A percentile compares a stretch with the other conserved stretches of the same genome.
These are phyloP conservation scores for Pulveroboletus sp. DNA, from an alignment of 768 basidiomycete species.

Conservation along the genomic window DNA sequence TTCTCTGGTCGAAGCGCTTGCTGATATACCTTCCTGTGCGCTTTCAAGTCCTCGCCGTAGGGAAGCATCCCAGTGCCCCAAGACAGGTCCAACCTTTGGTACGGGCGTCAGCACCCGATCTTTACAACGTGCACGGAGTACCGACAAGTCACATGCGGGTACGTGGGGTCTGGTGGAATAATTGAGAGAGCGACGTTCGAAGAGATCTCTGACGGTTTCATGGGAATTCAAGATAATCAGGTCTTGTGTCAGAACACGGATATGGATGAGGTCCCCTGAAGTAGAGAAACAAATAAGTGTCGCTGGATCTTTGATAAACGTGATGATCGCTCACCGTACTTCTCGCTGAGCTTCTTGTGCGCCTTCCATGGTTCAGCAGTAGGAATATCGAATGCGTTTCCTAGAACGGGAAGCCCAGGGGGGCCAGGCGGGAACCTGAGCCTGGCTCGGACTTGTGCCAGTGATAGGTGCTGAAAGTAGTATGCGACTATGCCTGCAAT, in stretches of 20 bases:
- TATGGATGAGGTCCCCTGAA: constrained; percentile 5
- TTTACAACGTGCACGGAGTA: background rate
- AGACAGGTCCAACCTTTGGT: constrained; percentile 2
- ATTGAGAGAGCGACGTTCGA: constrained; percentile 4
- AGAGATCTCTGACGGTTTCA: constrained; percentile 4
- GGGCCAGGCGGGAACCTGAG: background rate
- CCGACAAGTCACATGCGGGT: constrained; percentile 2
- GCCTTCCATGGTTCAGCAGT: background rate
- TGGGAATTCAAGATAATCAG: constrained; percentile 9
- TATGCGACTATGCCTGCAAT: background rate
- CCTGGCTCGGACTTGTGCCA: no score
- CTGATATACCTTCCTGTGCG: background rate
- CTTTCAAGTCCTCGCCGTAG: constrained; percentile 5
- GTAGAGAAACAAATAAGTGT: no score
- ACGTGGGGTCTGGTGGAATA: constrained; percentile 7
- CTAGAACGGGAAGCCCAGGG: background rate
- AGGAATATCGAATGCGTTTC: constrained; percentile 5
- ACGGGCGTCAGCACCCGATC: background rate
- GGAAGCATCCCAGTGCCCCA: constrained; percentile 6
- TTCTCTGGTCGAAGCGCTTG: constrained; percentile 3
- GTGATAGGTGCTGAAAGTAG: constrained; percentile 1
- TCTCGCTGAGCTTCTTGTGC: background rate
- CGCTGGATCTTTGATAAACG: no score
- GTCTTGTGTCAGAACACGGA: constrained; percentile 9
- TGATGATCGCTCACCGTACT: constrained; percentile 7